These are phyloP conservation scores for Yamadazyma kanchanaburiensis DNA, from an alignment of 1,139 yeast genomes.

Conservation along the genomic window DNA sequence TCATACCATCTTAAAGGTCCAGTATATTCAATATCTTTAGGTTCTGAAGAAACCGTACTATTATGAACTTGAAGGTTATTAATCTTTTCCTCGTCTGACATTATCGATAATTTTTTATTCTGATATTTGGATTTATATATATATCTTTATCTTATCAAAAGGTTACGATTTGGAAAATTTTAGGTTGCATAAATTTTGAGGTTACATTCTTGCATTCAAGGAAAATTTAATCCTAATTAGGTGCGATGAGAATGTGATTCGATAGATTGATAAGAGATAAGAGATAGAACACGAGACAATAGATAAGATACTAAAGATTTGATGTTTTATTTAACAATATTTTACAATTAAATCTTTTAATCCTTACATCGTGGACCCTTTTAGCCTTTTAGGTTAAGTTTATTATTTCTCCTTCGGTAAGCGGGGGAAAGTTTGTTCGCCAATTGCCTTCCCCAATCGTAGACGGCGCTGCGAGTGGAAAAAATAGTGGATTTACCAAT, in stretches of 20 bases:
- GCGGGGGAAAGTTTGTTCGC: no score
- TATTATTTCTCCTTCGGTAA: no score
- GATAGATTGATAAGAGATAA: no score
- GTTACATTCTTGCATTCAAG: neutral
- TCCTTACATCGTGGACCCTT: no score
- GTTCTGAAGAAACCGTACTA: conserved; percentile 11
- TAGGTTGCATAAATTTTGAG: neutral
- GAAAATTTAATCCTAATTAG: neutral
- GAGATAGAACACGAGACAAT: no score
- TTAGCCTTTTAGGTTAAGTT: no score
- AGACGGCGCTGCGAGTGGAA: no score
- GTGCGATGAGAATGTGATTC: neutral
- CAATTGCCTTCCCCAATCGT: no score
- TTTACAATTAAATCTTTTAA: no score
- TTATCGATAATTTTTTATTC: conserved; percentile 1
- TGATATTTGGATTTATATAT: neutral
- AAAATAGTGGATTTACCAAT: no score
- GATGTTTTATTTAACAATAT: no score
- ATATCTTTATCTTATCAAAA: neutral
- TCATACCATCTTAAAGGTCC: conserved; percentile 43
- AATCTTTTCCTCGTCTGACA: conserved; percentile 14
- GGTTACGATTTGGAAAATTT: neutral
- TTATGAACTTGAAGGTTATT: conserved; percentile 13
- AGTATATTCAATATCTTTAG: conserved; percentile 21
- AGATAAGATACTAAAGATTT: no score